phyloP scores from a whole-genome alignment of 371 early-diverging fungal species.

The Furculomyces boomerangus region DNA sequence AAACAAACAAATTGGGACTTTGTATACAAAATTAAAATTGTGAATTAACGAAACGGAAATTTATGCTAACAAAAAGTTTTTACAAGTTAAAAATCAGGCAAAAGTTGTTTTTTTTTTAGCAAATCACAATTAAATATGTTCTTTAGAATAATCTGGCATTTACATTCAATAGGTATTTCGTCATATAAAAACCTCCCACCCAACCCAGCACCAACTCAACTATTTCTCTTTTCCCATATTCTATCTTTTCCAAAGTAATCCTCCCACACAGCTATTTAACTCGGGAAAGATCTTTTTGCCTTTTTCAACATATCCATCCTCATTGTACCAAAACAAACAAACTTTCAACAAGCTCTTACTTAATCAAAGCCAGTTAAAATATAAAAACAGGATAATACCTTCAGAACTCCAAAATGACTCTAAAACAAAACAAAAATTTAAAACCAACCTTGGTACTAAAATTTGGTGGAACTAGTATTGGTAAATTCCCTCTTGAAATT shows the following conservation, averaged over 20 bases:
- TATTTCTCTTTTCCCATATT: neutral
- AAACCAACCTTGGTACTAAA: conserved; percentile 45
- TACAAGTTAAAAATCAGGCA: too few species aligned
- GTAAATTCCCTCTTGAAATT: conserved; percentile 40
- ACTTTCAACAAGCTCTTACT: neutral
- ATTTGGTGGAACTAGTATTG: conserved; percentile 77
- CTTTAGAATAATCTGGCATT: too few species aligned
- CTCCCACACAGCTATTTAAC: neutral
- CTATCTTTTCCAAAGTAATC: neutral
- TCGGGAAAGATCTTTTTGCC: neutral
- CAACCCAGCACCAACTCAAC: too few species aligned
- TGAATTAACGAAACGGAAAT: too few species aligned
- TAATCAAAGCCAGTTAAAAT: neutral
- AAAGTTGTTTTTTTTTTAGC: too few species aligned
- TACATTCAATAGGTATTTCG: too few species aligned
- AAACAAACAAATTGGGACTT: too few species aligned
- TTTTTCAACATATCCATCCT: neutral
- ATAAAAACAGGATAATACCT: neutral
- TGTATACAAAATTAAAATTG: too few species aligned
- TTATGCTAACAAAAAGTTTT: too few species aligned
- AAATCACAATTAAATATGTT: too few species aligned
- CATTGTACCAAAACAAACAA: neutral
- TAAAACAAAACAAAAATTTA: conserved; percentile 4
- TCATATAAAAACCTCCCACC: too few species aligned
- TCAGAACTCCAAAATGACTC: neutral